These are phyloP conservation scores for Trichoderma sp. DNA, from an alignment of 2,329 filamentous ascomycete species.

Conservation along the genomic window DNA sequence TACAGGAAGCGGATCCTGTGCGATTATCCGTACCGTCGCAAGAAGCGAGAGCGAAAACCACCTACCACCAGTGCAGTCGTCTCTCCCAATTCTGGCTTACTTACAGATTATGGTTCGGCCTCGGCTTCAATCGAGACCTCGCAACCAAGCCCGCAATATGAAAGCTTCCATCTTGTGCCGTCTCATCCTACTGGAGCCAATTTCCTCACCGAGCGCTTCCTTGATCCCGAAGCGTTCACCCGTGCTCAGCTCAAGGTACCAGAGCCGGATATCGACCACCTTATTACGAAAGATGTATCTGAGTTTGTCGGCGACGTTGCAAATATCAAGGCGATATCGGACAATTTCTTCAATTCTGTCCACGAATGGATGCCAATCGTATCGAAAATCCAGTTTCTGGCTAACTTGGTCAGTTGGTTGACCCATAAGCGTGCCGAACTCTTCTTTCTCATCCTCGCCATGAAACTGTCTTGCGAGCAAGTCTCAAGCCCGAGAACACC, in stretches of 20 bases:
- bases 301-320: constrained; percentile 12
- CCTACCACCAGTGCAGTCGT: background rate
- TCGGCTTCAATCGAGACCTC: background rate
- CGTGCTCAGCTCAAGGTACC: constrained; percentile 14
- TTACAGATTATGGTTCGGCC: background rate
- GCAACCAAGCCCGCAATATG: background rate
- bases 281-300: background rate
- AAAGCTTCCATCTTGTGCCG: background rate
- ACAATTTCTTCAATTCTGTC: constrained; percentile 7
- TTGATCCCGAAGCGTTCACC: constrained; percentile 15
- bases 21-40: constrained; percentile 19
- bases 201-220: constrained; percentile 16
- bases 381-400: constrained; percentile 1
- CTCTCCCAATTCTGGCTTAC: background rate
- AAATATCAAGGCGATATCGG: background rate
- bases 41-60: constrained; percentile 12
- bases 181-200: background rate
- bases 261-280: background rate
- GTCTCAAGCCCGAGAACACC: background rate
- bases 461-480: constrained; percentile 10
- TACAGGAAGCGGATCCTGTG: constrained; percentile 17
- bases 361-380: constrained; percentile 19
- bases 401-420: constrained; percentile 3
- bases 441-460: constrained; percentile 12
- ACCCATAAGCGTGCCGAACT: constrained; percentile 12